phyloP scores from a whole-genome alignment of 225 moss, liverwort and hornwort species.

The Physcomitrellopsis africana region DNA sequence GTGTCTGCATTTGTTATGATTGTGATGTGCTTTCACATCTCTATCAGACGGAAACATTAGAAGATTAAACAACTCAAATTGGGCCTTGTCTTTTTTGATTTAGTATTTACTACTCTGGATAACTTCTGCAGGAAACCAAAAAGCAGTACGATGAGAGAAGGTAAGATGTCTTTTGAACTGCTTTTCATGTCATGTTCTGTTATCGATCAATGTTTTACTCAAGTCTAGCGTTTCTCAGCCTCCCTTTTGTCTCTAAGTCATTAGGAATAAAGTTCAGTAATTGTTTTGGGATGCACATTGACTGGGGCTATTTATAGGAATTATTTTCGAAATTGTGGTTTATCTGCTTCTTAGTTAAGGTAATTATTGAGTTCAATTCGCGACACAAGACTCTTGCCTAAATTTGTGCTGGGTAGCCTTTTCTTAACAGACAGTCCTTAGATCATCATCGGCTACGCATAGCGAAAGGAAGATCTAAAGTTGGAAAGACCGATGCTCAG shows the following conservation, averaged over 20 bases:
- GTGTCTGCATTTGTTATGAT: too few relatives aligned
- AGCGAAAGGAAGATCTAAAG: conserved; percentile 53
- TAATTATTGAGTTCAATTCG: too few relatives aligned
- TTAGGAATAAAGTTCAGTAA: too few relatives aligned
- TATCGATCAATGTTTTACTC: neutral
- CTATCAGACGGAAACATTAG: too few relatives aligned
- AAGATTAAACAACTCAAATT: too few relatives aligned
- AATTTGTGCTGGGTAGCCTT: neutral
- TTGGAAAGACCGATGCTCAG: conserved; percentile 49
- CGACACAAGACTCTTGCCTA: neutral
- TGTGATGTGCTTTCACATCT: too few relatives aligned
- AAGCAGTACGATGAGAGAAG: conserved; percentile 76
- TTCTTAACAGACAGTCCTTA: conserved; percentile 59
- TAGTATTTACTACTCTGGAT: too few relatives aligned
- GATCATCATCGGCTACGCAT: conserved; percentile 54
- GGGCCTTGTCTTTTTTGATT: too few relatives aligned
- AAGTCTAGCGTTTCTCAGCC: neutral
- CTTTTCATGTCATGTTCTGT: neutral
- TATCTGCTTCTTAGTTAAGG: too few relatives aligned
- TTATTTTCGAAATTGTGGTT: too few relatives aligned
- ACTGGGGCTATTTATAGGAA: too few relatives aligned
- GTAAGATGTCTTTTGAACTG: conserved; percentile 35
- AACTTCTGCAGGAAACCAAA: conserved; percentile 64
- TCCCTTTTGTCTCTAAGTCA: neutral
- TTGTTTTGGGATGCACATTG: too few relatives aligned